These are phyloP conservation scores for Lachancea quebecensis DNA, from an alignment of 805 yeast species.

Conservation along the genomic window DNA sequence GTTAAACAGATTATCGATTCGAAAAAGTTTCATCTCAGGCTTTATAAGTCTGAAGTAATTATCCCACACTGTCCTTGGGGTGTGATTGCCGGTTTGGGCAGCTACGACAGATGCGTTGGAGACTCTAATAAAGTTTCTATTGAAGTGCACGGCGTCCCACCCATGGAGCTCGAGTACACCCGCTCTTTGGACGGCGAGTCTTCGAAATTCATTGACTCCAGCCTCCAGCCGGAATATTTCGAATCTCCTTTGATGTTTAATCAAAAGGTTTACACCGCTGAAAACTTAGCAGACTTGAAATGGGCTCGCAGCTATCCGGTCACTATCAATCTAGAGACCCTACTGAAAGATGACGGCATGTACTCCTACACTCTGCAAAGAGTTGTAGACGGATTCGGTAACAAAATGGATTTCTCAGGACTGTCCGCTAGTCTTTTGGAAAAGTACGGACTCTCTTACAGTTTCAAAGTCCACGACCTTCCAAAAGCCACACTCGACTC, in stretches of 20 bases:
- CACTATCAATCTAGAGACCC: constrained; percentile 38
- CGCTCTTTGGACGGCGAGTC: constrained; percentile 36
- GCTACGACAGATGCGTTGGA: constrained; percentile 56
- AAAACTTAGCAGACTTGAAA: constrained; percentile 35
- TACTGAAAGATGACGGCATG: constrained; percentile 41
- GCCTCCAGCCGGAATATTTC: constrained; percentile 45
- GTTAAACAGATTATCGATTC: constrained; percentile 61
- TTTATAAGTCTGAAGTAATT: constrained; percentile 53
- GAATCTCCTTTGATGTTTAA: constrained; percentile 43
- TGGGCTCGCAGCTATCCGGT: constrained; percentile 41
- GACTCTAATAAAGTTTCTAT: constrained; percentile 47
- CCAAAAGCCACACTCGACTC: constrained; percentile 47
- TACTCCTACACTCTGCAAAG: constrained; percentile 51
- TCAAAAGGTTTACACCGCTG: constrained; percentile 22
- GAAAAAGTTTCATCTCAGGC: constrained; percentile 53
- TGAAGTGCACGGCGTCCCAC: constrained; percentile 68
- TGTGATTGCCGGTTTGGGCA: constrained; percentile 37
- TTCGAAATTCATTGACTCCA: constrained; percentile 33
- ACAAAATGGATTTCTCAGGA: constrained; percentile 38
- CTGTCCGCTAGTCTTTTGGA: constrained; percentile 25
- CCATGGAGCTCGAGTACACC: constrained; percentile 54
- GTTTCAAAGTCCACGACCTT: constrained; percentile 47
- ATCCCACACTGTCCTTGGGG: constrained; percentile 78
- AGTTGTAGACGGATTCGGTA: constrained; percentile 63
- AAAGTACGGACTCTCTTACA: constrained; percentile 36